phyloP scores from a whole-genome alignment of 1,139 yeast species.

The Blastobotrys proliferans region DNA sequence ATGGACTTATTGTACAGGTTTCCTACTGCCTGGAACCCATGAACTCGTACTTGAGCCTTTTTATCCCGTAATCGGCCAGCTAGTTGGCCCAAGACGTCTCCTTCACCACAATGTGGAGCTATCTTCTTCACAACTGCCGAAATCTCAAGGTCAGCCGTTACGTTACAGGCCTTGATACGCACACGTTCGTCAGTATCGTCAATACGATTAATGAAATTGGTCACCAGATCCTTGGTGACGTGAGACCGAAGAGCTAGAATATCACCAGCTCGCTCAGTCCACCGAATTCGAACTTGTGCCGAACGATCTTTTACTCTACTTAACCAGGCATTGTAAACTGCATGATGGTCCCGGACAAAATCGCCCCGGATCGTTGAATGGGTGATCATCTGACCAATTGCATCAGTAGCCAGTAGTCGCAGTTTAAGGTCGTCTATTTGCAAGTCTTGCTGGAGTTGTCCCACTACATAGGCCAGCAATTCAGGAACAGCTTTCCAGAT shows the following conservation, averaged over 20 bases:
- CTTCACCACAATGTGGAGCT: slow-evolving; percentile 35
- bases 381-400: slow-evolving; percentile 66
- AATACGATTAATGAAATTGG: slow-evolving; percentile 62
- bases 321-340: slow-evolving; percentile 68
- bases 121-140: slow-evolving; percentile 29
- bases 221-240: slow-evolving; percentile 45
- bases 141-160: slow-evolving; percentile 42
- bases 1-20: slow-evolving; percentile 44
- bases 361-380: slow-evolving; percentile 47
- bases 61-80: slow-evolving; percentile 58
- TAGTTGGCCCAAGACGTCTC: slow-evolving; percentile 30
- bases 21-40: slow-evolving; percentile 55
- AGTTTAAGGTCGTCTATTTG: slow-evolving; percentile 59
- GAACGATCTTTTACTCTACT: slow-evolving; percentile 70
- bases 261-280: slow-evolving; percentile 58
- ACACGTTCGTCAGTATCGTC: slow-evolving; percentile 76
- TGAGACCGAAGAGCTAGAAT: slow-evolving; percentile 46
- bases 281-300: slow-evolving; percentile 57
- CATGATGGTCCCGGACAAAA: slow-evolving; percentile 56
- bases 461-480: slow-evolving; percentile 66
- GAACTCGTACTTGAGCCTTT: slow-evolving; percentile 58
- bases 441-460: slow-evolving; percentile 75
- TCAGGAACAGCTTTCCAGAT: slow-evolving; percentile 81
- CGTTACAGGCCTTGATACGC: slow-evolving; percentile 55
- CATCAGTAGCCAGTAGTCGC: slow-evolving; percentile 65